Evolutionary conservation across 345 rosid species (phyloP), one percentile per base, ranked within the genome.

Genomic region (Euclidium syriacum): DNA sequence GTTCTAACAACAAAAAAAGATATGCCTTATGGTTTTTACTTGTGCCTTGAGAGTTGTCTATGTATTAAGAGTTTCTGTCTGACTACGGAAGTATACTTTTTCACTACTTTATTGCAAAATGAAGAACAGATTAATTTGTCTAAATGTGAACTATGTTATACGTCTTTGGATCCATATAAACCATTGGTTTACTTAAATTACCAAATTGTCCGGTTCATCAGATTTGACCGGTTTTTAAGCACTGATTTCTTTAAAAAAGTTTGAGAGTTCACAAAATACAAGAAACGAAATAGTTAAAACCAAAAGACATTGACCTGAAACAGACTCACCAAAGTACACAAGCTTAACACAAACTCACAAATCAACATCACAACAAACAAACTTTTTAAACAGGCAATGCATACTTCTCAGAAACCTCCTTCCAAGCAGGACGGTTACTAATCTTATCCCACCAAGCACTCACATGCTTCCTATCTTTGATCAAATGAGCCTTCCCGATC

Each of bases 401-500:
- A 0, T 56, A 80, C 39, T 73, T 77, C 65, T 74, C 63, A 1
- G 62, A 54, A 39, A 79, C 80, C 43, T 80, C 79, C 72, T 79
- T 76, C 91, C 86, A 79, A 9, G 88, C 80, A 16, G 86, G 75
- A 38, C 88, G 78, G 72, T 11, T 76, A 52, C 80, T 77, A 51
- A 85, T 85, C 20, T 79, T 78, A 63, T 83, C 82, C 92, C 92
- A 81, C 92, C 86, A 83, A 0, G 75, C 76, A 20, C 82, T 78
- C 25, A 79, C 82, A 22, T 80, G 78, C 65, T 81, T 76, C 75
- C 88, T 78, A 30, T 73, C 73, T 48, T 70, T 70, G 10, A 83
- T 78, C 85, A 85, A 4, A 20, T 78, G 30, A 64, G 68, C 80
- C 68, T 79, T 83, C 18, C 69, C 66, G 30, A 81, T 71, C 3